A percentile compares a stretch with the other conserved stretches of the same genome.
These are phyloP conservation scores for Candida morakotiae DNA, from an alignment of 805 yeast genomes.

Conservation along the genomic window DNA sequence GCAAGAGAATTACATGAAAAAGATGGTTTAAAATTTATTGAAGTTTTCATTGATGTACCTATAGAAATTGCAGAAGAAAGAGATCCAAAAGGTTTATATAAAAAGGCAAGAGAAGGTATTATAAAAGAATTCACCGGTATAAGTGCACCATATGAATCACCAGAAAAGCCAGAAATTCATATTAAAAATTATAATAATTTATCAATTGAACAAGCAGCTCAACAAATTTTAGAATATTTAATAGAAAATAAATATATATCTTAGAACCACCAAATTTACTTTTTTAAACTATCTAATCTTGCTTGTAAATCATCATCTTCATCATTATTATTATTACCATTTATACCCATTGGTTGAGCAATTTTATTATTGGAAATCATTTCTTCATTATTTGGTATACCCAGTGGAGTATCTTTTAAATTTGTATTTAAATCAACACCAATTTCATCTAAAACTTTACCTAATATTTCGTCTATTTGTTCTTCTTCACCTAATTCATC, in stretches of 20 bases:
- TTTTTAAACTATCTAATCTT: constrained; percentile 75
- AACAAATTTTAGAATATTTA: constrained; percentile 65
- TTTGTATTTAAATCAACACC: constrained; percentile 74
- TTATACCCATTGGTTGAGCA: constrained; percentile 46
- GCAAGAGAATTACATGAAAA: constrained; percentile 84
- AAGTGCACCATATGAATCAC: constrained; percentile 94
- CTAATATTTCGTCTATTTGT: constrained; percentile 87
- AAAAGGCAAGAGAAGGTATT: constrained; percentile 92
- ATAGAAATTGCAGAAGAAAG: constrained; percentile 92
- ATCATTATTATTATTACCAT: constrained; percentile 17
- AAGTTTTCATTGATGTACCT: constrained; percentile 91
- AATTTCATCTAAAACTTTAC: constrained; percentile 90
- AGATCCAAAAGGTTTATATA: constrained; percentile 95
- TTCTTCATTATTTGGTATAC: constrained; percentile 29
- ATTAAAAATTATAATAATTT: constrained; percentile 62
- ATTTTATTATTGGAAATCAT: constrained; percentile 37
- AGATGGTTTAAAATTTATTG: constrained; percentile 76
- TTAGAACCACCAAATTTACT: constrained; percentile 21
- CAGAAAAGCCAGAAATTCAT: constrained; percentile 78
- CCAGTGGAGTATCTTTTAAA: constrained; percentile 44
- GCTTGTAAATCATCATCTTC: constrained; percentile 86
- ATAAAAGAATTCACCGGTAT: constrained; percentile 95
- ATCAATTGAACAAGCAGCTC: constrained; percentile 78
- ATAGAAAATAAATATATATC: constrained; percentile 42
- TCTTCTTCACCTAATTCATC: constrained; percentile 76